phyloP scores from a whole-genome alignment of 345 rosid genomes.

The Streptanthus diversifolius region DNA sequence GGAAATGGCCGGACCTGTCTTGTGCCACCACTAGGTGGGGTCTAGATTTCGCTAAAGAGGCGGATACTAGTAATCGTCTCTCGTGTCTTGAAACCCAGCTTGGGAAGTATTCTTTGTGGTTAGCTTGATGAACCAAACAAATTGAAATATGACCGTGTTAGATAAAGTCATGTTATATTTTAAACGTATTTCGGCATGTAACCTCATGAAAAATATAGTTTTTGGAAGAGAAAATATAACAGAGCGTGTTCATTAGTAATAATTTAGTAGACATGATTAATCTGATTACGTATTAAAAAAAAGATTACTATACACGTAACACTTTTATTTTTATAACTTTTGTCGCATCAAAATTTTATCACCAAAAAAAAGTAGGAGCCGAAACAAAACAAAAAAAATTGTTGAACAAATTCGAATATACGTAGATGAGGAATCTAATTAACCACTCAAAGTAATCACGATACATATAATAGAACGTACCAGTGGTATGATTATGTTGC shows the following conservation, averaged over 20 bases:
- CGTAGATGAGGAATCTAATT: neutral
- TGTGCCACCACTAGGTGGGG: constrained; percentile 68
- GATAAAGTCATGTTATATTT: neutral
- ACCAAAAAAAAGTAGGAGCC: neutral
- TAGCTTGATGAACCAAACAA: constrained; percentile 8
- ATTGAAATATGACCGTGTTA: neutral
- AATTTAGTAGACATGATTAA: constrained; percentile 1
- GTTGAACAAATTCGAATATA: neutral
- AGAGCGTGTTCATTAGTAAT: neutral
- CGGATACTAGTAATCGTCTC: constrained; percentile 51
- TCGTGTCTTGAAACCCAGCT: constrained; percentile 63
- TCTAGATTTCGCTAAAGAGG: constrained; percentile 31
- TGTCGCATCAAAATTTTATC: neutral
- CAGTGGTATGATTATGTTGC: constrained; percentile 37
- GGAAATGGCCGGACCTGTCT: constrained; percentile 60
- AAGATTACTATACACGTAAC: neutral
- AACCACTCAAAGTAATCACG: constrained; percentile 1
- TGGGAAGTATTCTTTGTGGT: constrained; percentile 51
- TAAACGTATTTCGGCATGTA: neutral
- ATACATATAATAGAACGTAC: constrained; percentile 5
- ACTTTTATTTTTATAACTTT: neutral
- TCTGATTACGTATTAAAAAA: neutral
- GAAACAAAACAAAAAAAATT: neutral
- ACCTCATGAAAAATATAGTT: neutral
- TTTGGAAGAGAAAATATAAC: neutral